Evolutionary conservation across 2,329 filamentous ascomycete species (phyloP).

Genomic region (Torrubiellomyces zombiae): DNA sequence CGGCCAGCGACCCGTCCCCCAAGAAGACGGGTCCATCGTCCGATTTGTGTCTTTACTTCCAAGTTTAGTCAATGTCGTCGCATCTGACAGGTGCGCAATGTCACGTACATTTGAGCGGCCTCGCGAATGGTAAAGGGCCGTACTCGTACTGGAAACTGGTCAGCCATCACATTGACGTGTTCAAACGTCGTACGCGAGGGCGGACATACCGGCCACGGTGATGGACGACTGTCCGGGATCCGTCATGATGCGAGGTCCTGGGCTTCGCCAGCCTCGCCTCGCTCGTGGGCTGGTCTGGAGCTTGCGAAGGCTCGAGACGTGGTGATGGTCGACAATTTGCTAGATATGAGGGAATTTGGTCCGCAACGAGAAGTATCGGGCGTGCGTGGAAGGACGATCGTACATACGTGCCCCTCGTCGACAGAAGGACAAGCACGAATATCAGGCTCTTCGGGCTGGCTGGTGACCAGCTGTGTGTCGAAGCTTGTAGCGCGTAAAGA

Average conservation of each 20-base stretch:
- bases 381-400: too few relatives aligned
- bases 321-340: too few relatives aligned
- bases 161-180: neutral
- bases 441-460: too few relatives aligned
- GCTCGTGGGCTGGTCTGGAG: too few relatives aligned
- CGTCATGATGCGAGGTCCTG: conserved; percentile 10
- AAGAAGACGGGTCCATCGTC: conserved; percentile 86
- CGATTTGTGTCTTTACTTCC: conserved; percentile 32
- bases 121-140: conserved; percentile 73
- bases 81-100: neutral
- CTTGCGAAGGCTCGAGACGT: too few relatives aligned
- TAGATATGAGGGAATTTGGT: too few relatives aligned
- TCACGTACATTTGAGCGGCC: conserved; percentile 65
- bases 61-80: conserved; percentile 3
- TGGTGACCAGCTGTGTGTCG: too few relatives aligned
- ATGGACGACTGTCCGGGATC: conserved; percentile 33
- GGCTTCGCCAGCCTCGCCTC: too few relatives aligned
- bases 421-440: too few relatives aligned
- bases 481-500: too few relatives aligned
- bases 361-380: too few relatives aligned
- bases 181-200: neutral
- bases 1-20: conserved; percentile 92
- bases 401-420: too few relatives aligned
- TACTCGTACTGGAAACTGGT: conserved; percentile 40
- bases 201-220: conserved; percentile 34